phyloP scores from a whole-genome alignment of 176 grass and related monocot genomes.

The Oryza longistaminata region DNA sequence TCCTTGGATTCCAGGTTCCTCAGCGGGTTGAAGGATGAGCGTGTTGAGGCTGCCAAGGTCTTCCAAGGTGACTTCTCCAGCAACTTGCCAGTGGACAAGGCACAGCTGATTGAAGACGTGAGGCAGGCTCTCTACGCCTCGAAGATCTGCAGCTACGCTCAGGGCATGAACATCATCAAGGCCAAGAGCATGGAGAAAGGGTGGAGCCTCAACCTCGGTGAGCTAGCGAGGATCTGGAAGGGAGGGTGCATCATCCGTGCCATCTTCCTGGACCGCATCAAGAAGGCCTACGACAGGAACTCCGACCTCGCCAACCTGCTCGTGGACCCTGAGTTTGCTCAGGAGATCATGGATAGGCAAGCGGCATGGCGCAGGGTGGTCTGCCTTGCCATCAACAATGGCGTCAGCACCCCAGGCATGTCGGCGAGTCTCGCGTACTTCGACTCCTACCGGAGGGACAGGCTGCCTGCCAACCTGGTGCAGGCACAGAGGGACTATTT shows the following conservation, averaged over 20 bases:
- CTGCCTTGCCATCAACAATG: slow-evolving; percentile 74
- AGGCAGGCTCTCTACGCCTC: slow-evolving; percentile 74
- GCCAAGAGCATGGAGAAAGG: slow-evolving; percentile 74
- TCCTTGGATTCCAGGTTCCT: slow-evolving; percentile 87
- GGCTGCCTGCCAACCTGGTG: slow-evolving; percentile 70
- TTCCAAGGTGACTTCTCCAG: slow-evolving; percentile 57
- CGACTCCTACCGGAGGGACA: slow-evolving; percentile 71
- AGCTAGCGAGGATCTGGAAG: slow-evolving; percentile 89
- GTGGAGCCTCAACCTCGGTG: slow-evolving; percentile 74
- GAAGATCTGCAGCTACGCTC: slow-evolving; percentile 80
- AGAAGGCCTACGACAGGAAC: slow-evolving; percentile 76
- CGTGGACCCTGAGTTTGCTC: slow-evolving; percentile 73
- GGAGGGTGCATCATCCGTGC: slow-evolving; percentile 86
- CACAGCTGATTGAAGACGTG: slow-evolving; percentile 72
- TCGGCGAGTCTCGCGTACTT: slow-evolving; percentile 74
- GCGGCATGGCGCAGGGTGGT: slow-evolving; percentile 65
- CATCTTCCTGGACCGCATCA: slow-evolving; percentile 86
- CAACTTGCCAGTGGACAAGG: slow-evolving; percentile 58
- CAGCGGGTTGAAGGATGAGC: slow-evolving; percentile 70
- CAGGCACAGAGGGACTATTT: slow-evolving; percentile 92
- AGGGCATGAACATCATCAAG: slow-evolving; percentile 87
- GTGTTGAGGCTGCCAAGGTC: slow-evolving; percentile 60
- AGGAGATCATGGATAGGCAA: slow-evolving; percentile 82
- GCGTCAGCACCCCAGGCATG: slow-evolving; percentile 77
- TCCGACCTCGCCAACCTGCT: slow-evolving; percentile 63